Evolutionary conservation across 805 yeast species (phyloP).

Genomic region (Starmerella sp.): DNA sequence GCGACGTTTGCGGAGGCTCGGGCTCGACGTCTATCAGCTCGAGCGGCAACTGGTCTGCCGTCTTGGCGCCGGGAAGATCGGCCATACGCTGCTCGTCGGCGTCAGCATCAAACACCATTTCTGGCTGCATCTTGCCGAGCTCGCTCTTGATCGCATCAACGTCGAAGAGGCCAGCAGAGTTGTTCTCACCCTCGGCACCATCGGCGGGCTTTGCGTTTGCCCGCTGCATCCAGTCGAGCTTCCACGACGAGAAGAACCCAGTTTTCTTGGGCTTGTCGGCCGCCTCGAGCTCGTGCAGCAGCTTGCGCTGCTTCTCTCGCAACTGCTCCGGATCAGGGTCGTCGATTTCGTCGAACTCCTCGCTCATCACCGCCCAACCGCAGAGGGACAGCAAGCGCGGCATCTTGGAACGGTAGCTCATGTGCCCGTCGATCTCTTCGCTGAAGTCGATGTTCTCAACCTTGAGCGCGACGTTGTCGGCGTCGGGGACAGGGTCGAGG

Average conservation of each 20-base stretch:
- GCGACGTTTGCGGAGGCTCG: constrained; percentile 11
- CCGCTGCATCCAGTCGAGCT: constrained; percentile 48
- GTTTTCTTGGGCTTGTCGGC: constrained; percentile 28
- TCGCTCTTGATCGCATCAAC: constrained; percentile 32
- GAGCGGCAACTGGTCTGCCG: constrained; percentile 7
- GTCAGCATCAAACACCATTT: constrained; percentile 23
- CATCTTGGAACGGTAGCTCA: constrained; percentile 92
- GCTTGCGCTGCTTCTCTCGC: constrained; percentile 64
- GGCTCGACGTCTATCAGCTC: constrained; percentile 10
- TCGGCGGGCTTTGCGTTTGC: constrained; percentile 23
- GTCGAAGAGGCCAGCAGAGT: constrained; percentile 29
- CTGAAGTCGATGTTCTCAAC: constrained; percentile 85
- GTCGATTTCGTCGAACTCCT: constrained; percentile 89
- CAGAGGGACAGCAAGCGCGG: constrained; percentile 61
- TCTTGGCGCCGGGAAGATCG: background rate
- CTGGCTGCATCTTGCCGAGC: constrained; percentile 26
- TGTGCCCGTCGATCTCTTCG: constrained; percentile 80
- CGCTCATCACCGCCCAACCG: constrained; percentile 75
- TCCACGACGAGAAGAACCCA: constrained; percentile 26
- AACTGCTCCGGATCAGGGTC: constrained; percentile 86
- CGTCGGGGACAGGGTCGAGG: constrained; percentile 50
- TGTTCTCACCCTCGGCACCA: constrained; percentile 29
- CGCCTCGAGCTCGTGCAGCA: constrained; percentile 55
- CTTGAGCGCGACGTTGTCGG: constrained; percentile 9
- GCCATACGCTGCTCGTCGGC: constrained; percentile 1